These are phyloP conservation scores for Citrus reticulata DNA, from an alignment of 345 rosid genomes.

Conservation along the genomic window DNA sequence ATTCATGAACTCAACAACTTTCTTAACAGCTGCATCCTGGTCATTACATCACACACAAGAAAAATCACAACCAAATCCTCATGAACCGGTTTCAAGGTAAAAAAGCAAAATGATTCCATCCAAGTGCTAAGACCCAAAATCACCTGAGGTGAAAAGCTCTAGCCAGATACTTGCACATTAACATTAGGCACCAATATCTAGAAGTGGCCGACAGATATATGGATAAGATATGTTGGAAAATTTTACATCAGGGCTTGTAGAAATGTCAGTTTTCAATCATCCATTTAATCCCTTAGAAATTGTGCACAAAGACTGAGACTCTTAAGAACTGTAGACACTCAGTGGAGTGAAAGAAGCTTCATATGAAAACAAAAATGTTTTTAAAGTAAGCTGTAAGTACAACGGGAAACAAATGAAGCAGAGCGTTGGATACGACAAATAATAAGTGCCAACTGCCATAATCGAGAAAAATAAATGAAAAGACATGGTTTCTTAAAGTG, in stretches of 20 bases:
- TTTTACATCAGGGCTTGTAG: neutral
- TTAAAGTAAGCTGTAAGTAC: neutral
- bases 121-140: neutral
- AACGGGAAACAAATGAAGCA: neutral
- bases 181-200: neutral
- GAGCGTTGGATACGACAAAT: neutral
- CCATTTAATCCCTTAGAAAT: neutral
- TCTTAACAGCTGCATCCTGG: conserved; percentile 88
- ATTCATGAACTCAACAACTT: conserved; percentile 90
- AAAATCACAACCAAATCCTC: neutral
- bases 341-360: neutral
- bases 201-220: neutral
- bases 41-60: conserved; percentile 9
- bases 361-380: neutral
- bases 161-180: neutral
- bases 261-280: neutral
- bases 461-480: neutral
- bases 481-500: neutral
- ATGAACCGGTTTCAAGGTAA: neutral
- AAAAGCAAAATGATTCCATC: conserved; percentile 6
- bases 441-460: no score
- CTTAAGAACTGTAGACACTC: neutral
- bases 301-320: neutral
- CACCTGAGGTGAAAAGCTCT: neutral
- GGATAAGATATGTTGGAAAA: neutral